These are phyloP conservation scores for Botryosphaeria agaves DNA, from an alignment of 2,329 filamentous ascomycete genomes.

Conservation along the genomic window DNA sequence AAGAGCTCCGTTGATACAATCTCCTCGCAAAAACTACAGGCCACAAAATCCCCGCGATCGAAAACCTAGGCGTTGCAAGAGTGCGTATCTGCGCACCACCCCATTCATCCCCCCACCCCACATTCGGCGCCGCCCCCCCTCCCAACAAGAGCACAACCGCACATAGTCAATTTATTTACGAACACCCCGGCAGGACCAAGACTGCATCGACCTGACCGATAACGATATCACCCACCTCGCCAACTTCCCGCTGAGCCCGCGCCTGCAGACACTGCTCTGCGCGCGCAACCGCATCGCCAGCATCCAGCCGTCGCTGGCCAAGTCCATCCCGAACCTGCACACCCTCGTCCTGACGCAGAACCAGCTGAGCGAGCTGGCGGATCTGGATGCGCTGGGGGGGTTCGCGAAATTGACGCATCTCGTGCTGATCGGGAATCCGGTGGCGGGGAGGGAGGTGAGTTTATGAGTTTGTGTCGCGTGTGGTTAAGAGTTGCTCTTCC, in stretches of 20 bases:
- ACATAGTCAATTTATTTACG: too few relatives aligned
- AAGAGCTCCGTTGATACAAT: slow-evolving; percentile 71
- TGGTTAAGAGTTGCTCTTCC: too few relatives aligned
- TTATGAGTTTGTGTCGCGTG: too few relatives aligned
- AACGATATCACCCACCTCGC: slow-evolving; percentile 83
- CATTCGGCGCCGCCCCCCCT: neutral
- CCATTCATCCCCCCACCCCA: neutral
- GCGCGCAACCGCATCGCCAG: slow-evolving; percentile 74
- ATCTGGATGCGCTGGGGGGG: slow-evolving; percentile 61
- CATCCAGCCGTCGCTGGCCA: slow-evolving; percentile 60
- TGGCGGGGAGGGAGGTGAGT: slow-evolving; percentile 78
- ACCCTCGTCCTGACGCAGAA: slow-evolving; percentile 76
- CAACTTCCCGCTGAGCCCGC: slow-evolving; percentile 84
- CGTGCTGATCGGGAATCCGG: slow-evolving; percentile 71
- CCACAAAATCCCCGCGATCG: slow-evolving; percentile 92
- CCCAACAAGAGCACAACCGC: too few relatives aligned
- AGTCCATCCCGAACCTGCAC: slow-evolving; percentile 63
- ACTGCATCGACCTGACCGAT: slow-evolving; percentile 95
- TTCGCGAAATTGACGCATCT: slow-evolving; percentile 62
- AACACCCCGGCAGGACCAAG: slow-evolving; percentile 50
- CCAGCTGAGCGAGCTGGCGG: slow-evolving; percentile 64
- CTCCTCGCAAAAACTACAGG: slow-evolving; percentile 48
- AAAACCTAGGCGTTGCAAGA: slow-evolving; percentile 85
- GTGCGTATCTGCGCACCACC: neutral
- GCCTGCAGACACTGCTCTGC: slow-evolving; percentile 72